Conservation (phyloP, 352 stramenopile species). For the Phytophthora pisi region DNA sequence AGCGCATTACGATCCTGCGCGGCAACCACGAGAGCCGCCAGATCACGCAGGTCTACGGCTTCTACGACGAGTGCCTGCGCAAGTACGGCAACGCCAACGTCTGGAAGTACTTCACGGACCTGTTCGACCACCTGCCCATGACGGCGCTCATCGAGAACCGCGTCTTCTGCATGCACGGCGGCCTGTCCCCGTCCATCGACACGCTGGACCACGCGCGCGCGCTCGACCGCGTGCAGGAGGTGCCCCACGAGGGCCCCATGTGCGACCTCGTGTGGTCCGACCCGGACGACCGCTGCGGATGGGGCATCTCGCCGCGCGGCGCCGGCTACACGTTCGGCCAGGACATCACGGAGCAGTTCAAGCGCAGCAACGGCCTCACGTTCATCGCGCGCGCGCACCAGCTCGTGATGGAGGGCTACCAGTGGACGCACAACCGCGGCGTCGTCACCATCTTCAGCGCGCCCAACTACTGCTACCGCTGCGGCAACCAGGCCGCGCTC, state of each 20-base stretch:
- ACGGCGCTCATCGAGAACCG: conserved; percentile 89
- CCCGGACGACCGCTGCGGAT: conserved; percentile 86
- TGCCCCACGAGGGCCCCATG: conserved; percentile 89
- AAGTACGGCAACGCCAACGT: conserved; percentile 98
- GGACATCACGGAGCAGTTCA: conserved; percentile 91
- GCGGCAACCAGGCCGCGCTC: conserved; percentile 96
- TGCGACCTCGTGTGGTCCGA: conserved; percentile 91
- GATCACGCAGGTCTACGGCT: conserved; percentile 88
- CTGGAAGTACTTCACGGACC: conserved; percentile 91
- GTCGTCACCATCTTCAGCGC: conserved; percentile 94
- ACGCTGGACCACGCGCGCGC: conserved; percentile 86
- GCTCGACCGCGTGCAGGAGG: conserved; percentile 87
- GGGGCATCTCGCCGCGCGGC: conserved; percentile 86
- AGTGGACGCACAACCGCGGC: conserved; percentile 92
- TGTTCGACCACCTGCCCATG: conserved; percentile 90
- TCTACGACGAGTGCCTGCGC: conserved; percentile 75
- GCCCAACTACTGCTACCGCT: conserved; percentile 96
- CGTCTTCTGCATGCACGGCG: conserved; percentile 91
- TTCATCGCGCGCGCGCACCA: conserved; percentile 90
- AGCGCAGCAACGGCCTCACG: conserved; percentile 87
- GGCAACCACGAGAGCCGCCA: conserved; percentile 84
- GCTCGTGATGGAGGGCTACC: conserved; percentile 95
- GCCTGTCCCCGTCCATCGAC: conserved; percentile 88
- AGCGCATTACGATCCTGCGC: conserved; percentile 86
- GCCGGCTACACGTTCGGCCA: conserved; percentile 89